These are phyloP conservation scores for Sarocladium kiliense DNA, from an alignment of 2,329 filamentous ascomycete species.

Conservation along the genomic window DNA sequence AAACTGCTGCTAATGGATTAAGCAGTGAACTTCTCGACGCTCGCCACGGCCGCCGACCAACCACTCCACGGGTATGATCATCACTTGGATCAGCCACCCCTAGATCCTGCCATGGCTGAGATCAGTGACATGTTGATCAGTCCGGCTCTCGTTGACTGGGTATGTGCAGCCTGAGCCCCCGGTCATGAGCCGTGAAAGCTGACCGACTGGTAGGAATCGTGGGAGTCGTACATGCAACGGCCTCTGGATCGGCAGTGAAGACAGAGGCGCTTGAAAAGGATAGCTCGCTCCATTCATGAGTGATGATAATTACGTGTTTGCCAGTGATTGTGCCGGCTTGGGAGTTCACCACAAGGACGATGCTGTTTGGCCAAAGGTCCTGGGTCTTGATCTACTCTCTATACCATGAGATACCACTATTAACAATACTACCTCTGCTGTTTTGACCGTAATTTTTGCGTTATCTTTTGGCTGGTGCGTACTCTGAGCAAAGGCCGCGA, in stretches of 20 bases:
- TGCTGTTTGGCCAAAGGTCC: too few relatives aligned
- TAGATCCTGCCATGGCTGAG: neutral
- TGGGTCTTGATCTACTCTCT: too few relatives aligned
- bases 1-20: neutral
- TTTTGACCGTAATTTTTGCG: too few relatives aligned
- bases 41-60: neutral
- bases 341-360: too few relatives aligned
- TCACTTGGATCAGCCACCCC: neutral
- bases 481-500: too few relatives aligned
- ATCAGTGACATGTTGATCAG: constrained; percentile 6
- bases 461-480: too few relatives aligned
- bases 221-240: neutral
- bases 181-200: neutral
- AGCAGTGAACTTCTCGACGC: neutral
- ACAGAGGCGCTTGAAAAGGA: too few relatives aligned
- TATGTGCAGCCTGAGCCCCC: neutral
- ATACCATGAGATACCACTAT: too few relatives aligned
- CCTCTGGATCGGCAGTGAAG: neutral
- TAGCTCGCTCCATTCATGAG: too few relatives aligned
- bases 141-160: constrained; percentile 5
- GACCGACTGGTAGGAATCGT: neutral
- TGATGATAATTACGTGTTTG: too few relatives aligned
- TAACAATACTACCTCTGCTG: too few relatives aligned
- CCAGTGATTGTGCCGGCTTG: neutral
- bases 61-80: neutral